phyloP scores from a whole-genome alignment of 495 filamentous ascomycete genomes.

The Terfezia boudieri region DNA sequence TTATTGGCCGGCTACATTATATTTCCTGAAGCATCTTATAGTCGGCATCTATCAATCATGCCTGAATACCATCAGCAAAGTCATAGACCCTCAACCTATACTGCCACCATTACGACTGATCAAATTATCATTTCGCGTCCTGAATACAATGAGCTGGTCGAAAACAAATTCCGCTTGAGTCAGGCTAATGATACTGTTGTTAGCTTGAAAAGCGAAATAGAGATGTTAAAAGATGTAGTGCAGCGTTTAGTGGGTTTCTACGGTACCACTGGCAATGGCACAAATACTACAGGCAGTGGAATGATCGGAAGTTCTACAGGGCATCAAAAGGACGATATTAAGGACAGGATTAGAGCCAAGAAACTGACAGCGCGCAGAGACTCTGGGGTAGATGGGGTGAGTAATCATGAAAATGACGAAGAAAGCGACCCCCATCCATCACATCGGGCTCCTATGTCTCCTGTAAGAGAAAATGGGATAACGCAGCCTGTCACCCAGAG shows the following conservation, averaged over 20 bases:
- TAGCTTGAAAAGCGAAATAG: too few species aligned
- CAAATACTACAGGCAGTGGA: background rate
- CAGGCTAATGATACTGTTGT: too few species aligned
- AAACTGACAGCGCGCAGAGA: background rate
- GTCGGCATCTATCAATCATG: background rate
- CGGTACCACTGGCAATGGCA: too few species aligned
- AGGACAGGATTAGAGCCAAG: background rate
- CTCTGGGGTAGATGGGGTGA: background rate
- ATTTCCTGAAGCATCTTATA: too few species aligned
- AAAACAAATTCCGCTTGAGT: background rate
- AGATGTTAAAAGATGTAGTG: too few species aligned
- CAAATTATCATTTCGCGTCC: background rate
- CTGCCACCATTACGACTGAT: background rate
- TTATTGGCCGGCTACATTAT: too few species aligned
- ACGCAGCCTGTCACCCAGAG: too few species aligned
- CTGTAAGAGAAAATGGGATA: too few species aligned
- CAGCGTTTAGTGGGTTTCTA: too few species aligned
- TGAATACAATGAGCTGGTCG: background rate
- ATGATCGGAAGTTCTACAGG: background rate
- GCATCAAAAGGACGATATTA: background rate
- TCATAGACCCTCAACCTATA: background rate
- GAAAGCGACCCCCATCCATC: too few species aligned
- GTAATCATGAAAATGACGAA: background rate
- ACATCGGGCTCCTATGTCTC: too few species aligned
- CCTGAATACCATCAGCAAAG: too few species aligned